Percentiles rank a stretch among this genome's conserved stretches.
Conservation (phyloP, 2,329 filamentous ascomycete species). For the Paecilomyces sp. region DNA sequence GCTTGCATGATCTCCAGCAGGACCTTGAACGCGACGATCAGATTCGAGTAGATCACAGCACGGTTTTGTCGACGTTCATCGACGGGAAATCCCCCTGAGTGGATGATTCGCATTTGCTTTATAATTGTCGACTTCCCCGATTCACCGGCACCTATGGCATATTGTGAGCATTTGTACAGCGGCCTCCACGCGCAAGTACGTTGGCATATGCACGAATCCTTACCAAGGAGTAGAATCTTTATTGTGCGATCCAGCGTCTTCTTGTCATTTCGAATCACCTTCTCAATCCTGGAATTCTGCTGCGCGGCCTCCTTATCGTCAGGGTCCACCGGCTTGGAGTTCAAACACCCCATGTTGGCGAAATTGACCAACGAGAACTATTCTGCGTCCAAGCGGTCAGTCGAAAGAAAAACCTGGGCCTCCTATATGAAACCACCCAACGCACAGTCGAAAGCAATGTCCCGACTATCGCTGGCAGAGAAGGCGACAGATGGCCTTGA, state of each 20-base stretch:
- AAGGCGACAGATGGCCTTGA: background rate
- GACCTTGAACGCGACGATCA: conserved; percentile 85
- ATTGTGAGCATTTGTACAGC: conserved; percentile 17
- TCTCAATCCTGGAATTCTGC: conserved; percentile 67
- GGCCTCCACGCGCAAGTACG: background rate
- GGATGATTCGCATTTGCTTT: conserved; percentile 99
- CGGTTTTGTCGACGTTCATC: conserved; percentile 89
- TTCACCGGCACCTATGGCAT: conserved; percentile 74
- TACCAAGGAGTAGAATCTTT: conserved; percentile 89
- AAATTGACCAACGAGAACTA: background rate
- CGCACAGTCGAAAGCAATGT: background rate
- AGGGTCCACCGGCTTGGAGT: conserved; percentile 32
- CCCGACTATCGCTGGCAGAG: background rate
- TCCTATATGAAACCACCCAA: background rate
- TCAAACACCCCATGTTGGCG: conserved; percentile 39
- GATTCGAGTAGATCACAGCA: conserved; percentile 90
- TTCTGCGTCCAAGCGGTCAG: background rate
- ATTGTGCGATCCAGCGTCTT: conserved; percentile 81
- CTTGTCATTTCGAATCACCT: conserved; percentile 76
- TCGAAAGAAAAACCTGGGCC: background rate
- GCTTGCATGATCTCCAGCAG: conserved; percentile 88
- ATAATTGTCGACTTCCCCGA: conserved; percentile 94
- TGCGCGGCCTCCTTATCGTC: conserved; percentile 35
- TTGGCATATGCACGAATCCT: conserved; percentile 14
- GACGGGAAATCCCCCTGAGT: conserved; percentile 83